Percentiles rank a stretch among this genome's conserved stretches.
Conservation (phyloP, 1,284 basidiomycete genomes). For the Laetiporus sulphureus region DNA sequence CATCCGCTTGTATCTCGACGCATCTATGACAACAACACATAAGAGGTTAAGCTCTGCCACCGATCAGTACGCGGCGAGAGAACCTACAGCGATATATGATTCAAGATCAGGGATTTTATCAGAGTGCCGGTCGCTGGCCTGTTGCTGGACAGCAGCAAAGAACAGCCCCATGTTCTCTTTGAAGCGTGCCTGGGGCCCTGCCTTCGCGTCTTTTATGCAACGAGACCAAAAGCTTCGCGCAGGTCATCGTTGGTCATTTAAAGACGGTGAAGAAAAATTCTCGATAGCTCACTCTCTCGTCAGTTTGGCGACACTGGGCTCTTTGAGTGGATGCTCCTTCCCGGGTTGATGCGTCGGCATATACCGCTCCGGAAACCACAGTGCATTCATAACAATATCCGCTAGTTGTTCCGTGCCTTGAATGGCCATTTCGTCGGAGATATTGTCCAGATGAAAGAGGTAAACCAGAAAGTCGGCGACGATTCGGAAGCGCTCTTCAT, state of each 20-base stretch:
- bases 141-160: slow-evolving; percentile 31
- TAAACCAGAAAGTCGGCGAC: slow-evolving; percentile 37
- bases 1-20: slow-evolving; percentile 26
- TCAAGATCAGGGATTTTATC: slow-evolving; percentile 30
- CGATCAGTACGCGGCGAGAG: background rate
- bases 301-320: slow-evolving; percentile 22
- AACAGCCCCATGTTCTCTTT: slow-evolving; percentile 30
- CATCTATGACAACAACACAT: slow-evolving; percentile 8
- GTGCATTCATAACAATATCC: slow-evolving; percentile 31
- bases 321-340: slow-evolving; percentile 14
- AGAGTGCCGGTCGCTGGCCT: slow-evolving; percentile 27
- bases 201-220: slow-evolving; percentile 26
- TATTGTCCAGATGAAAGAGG: slow-evolving; percentile 33
- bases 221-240: slow-evolving; percentile 28
- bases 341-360: slow-evolving; percentile 17
- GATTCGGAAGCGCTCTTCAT: slow-evolving; percentile 50
- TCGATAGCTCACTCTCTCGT: slow-evolving; percentile 28
- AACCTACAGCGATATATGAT: slow-evolving; percentile 30
- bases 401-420: slow-evolving; percentile 26
- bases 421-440: slow-evolving; percentile 31
- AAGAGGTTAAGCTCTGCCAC: background rate
- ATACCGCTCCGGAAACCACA: slow-evolving; percentile 29
- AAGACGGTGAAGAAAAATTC: no score
- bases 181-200: slow-evolving; percentile 28
- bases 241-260: no score